phyloP scores from a whole-genome alignment of 2,329 filamentous ascomycete species.

The Mycosphaerella sp. region DNA sequence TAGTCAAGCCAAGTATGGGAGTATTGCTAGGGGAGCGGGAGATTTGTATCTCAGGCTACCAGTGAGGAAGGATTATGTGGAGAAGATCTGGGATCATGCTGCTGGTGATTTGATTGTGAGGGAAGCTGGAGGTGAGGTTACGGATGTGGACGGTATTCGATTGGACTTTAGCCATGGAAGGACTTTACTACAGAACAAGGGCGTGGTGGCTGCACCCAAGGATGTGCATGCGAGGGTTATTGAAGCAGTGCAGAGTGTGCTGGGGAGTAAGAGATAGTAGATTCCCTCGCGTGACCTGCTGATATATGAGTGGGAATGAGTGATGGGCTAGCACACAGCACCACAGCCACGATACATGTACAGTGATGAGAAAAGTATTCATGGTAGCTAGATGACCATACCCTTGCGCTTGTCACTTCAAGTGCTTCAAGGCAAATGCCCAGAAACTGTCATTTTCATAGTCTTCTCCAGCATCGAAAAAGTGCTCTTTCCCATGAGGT shows the following conservation, averaged over 20 bases:
- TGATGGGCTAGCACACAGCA: no score
- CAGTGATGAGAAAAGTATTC: no score
- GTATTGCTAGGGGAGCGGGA: constrained; percentile 85
- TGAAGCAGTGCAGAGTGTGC: constrained; percentile 72
- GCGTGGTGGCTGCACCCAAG: constrained; percentile 80
- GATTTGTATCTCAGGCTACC: constrained; percentile 92
- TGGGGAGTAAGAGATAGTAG: constrained; percentile 38
- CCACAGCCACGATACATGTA: no score
- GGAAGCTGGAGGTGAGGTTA: constrained; percentile 88
- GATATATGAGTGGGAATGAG: no score
- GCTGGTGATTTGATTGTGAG: constrained; percentile 90
- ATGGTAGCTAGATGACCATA: no score
- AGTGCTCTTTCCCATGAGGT: constrained; percentile 25
- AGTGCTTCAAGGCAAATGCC: constrained; percentile 27
- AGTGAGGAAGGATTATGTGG: constrained; percentile 78
- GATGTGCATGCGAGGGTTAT: constrained; percentile 71
- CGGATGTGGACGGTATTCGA: constrained; percentile 76
- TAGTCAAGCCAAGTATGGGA: constrained; percentile 96
- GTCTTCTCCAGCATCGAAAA: constrained; percentile 25
- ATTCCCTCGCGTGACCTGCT: no score
- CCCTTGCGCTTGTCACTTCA: constrained; percentile 11
- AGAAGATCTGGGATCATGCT: constrained; percentile 99
- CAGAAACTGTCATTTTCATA: constrained; percentile 28
- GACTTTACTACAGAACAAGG: constrained; percentile 85
- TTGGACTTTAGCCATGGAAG: constrained; percentile 83